These are phyloP conservation scores for Clonostachys rosea DNA, from an alignment of 2,329 filamentous ascomycete genomes.

Conservation along the genomic window DNA sequence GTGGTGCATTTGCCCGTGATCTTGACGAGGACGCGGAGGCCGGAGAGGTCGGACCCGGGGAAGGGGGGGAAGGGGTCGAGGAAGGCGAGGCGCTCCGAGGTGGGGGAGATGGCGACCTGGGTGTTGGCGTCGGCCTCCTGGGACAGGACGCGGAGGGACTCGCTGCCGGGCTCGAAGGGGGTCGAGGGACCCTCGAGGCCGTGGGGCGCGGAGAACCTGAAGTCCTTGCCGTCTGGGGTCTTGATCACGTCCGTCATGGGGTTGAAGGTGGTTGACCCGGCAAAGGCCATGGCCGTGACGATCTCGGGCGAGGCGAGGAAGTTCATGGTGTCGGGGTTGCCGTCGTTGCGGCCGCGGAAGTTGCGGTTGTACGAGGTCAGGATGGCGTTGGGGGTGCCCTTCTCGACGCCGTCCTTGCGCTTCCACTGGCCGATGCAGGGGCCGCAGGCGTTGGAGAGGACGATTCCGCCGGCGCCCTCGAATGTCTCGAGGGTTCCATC, in stretches of 20 bases:
- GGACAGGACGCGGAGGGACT: slow-evolving; percentile 67
- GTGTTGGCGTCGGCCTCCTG: slow-evolving; percentile 67
- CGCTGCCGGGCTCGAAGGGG: slow-evolving; percentile 74
- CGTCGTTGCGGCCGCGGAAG: slow-evolving; percentile 95
- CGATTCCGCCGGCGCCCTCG: slow-evolving; percentile 76
- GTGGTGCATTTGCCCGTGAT: slow-evolving; percentile 98
- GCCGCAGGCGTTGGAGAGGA: slow-evolving; percentile 92
- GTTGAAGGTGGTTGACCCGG: slow-evolving; percentile 92
- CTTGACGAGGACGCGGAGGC: slow-evolving; percentile 87
- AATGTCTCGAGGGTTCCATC: slow-evolving; percentile 86
- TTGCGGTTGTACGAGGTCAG: slow-evolving; percentile 98
- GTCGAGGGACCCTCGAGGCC: slow-evolving; percentile 59
- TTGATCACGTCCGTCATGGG: slow-evolving; percentile 82
- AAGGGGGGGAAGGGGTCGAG: slow-evolving; percentile 89
- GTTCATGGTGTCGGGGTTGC: slow-evolving; percentile 96
- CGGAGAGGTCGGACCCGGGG: slow-evolving; percentile 67
- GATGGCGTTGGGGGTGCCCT: slow-evolving; percentile 89
- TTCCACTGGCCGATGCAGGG: slow-evolving; percentile 96
- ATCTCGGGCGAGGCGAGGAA: slow-evolving; percentile 96
- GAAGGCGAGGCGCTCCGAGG: slow-evolving; percentile 84
- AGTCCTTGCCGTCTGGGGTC: slow-evolving; percentile 74
- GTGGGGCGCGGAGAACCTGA: slow-evolving; percentile 78
- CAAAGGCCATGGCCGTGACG: slow-evolving; percentile 93
- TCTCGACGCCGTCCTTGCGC: slow-evolving; percentile 77
- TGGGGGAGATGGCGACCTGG: slow-evolving; percentile 74